Percentiles rank a stretch among this genome's conserved stretches.
Conservation (phyloP, 2,329 filamentous ascomycete genomes). For the Colletotrichum aenigma region DNA sequence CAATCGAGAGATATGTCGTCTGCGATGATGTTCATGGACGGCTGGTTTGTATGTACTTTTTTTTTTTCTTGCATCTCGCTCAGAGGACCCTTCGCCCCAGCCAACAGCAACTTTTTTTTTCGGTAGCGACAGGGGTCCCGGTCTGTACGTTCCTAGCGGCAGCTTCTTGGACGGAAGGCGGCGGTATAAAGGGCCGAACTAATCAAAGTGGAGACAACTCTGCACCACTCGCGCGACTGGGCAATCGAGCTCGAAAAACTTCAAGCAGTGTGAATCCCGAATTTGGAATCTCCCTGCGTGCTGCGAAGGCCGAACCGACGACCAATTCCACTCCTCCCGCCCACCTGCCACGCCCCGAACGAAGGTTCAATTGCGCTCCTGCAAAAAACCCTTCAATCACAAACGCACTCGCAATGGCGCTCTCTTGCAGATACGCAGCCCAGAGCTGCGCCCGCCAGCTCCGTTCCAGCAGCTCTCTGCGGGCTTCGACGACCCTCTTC, state of each 20-base stretch:
- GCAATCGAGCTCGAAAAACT: conserved; percentile 45
- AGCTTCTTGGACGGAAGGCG: conserved; percentile 29
- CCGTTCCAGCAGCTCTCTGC: conserved; percentile 51
- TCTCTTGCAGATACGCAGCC: conserved; percentile 67
- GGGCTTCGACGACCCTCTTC: conserved; percentile 48
- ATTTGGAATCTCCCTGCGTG: conserved; percentile 18
- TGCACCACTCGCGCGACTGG: conserved; percentile 24
- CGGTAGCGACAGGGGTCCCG: conserved; percentile 23
- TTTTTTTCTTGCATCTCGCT: conserved; percentile 28
- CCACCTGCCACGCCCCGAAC: background rate
- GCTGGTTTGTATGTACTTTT: conserved; percentile 23
- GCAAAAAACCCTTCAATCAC: background rate
- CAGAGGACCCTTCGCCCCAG: conserved; percentile 17
- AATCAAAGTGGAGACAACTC: conserved; percentile 30
- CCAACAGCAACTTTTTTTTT: conserved; percentile 38
- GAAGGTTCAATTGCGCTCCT: conserved; percentile 9
- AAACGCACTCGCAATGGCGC: conserved; percentile 55
- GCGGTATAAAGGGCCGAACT: conserved; percentile 39
- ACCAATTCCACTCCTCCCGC: background rate
- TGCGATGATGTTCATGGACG: conserved; percentile 13
- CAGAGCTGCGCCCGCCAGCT: conserved; percentile 69
- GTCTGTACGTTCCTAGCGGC: background rate
- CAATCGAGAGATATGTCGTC: conserved; percentile 19
- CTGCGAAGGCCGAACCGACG: conserved; percentile 16
- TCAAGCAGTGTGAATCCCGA: conserved; percentile 28